phyloP scores from a whole-genome alignment of 129 eudicot genomes.

The Flaveria robusta region DNA sequence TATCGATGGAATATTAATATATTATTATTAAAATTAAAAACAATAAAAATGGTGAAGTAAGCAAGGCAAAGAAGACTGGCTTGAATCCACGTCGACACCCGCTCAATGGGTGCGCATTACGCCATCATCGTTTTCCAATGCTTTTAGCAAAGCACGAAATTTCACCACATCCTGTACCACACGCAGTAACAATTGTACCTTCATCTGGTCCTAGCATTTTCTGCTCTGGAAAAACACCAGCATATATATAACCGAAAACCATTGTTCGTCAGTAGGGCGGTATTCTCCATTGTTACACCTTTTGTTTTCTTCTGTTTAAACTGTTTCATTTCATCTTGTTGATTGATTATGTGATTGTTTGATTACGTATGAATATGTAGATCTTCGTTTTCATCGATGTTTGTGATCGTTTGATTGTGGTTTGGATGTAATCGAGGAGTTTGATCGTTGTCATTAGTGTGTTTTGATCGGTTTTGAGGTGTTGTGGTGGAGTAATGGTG shows the following conservation, averaged over 20 bases:
- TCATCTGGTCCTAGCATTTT: background rate
- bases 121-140: constrained; percentile 35
- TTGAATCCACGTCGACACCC: constrained; percentile 80
- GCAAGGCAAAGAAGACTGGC: constrained; percentile 54
- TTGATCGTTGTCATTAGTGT: constrained; percentile 13
- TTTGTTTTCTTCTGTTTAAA: constrained; percentile 38
- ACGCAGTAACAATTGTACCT: background rate
- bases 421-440: background rate
- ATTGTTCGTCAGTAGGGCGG: constrained; percentile 18
- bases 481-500: constrained; percentile 32
- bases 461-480: background rate
- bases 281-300: constrained; percentile 26
- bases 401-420: constrained; percentile 21
- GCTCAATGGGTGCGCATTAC: constrained; percentile 64
- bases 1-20: constrained; percentile 25
- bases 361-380: constrained; percentile 6
- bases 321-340: constrained; percentile 28
- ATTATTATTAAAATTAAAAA: background rate
- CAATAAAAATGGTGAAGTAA: constrained; percentile 56
- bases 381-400: constrained; percentile 29
- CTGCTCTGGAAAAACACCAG: background rate
- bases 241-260: constrained; percentile 11
- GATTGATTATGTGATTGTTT: background rate
- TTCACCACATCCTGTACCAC: background rate
- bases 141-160: background rate